Base-by-base conservation (phyloP, 306 rosid species). In the Erythrophleum fordii region DNA sequence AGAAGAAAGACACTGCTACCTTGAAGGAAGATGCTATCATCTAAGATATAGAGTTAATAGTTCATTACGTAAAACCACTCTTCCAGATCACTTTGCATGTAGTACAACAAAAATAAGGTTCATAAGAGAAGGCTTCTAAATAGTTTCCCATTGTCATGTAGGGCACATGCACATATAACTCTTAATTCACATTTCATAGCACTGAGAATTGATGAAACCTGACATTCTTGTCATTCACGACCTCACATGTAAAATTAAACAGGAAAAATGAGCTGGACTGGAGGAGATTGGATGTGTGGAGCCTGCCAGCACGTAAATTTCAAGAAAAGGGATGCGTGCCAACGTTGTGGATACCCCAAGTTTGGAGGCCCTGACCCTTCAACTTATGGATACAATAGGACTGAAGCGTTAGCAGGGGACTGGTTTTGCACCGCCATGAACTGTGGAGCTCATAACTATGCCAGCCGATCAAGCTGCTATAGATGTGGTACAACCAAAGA, bases 201-300 rank as follows among this genome's bases (percentile, higher is more conserved):
- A 56, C 29, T 13, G 3, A 35, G 26, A 46, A 64, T 23, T 72
- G 20, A 44, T 8, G 18, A 64, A 39, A 58, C 25, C 22, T 48
- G 53, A 81, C 28, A 23, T 42, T 73, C 18, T 23, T 59, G 34
- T 6, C 6, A 44, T 18, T 28, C 35, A 48, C 18, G 18, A 11
- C 20, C 29, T 55, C 59, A 77, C 3, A 42, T 71, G 31, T 2
- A 56, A 10, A 69, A 35, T 61, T 17, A 46, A 62, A 56, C 64
- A 83, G 87, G 61, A 55, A 88, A 83, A 88, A 94, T 94, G 98
- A 92, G 94, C 86, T 89, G 94, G 94, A 53, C 89, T 59, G 93
- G 94, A 81, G 95, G 95, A 87, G 98, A 94, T 73, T 94, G 98
- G 98, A 87, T 89, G 90, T 94, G 98, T 69, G 87, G 87, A 12